Evolutionary conservation across 306 rosid genomes (phyloP).

Genomic region (Carpinus fangiana): DNA sequence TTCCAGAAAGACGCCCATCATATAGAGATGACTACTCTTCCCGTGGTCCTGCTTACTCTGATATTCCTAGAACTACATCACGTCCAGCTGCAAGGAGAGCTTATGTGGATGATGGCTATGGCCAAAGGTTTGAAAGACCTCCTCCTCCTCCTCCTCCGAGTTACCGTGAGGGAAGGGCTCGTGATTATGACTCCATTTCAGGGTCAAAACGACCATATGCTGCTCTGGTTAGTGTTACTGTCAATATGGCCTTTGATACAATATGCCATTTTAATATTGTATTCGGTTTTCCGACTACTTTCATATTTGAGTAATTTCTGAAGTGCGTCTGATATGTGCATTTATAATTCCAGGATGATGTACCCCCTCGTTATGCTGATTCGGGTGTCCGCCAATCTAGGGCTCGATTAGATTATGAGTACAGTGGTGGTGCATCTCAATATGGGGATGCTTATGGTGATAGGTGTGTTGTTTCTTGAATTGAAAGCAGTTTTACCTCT

Average conservation of each 20-base stretch:
- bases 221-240: conserved; percentile 49
- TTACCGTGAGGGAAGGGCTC: conserved; percentile 73
- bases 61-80: conserved; percentile 65
- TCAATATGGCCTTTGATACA: background rate
- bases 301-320: background rate
- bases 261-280: background rate
- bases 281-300: background rate
- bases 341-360: conserved; percentile 63
- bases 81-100: conserved; percentile 74
- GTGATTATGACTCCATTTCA: conserved; percentile 66
- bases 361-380: conserved; percentile 74
- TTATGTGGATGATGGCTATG: conserved; percentile 83
- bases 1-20: conserved; percentile 72
- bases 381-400: conserved; percentile 77
- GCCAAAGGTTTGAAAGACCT: conserved; percentile 76
- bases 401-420: conserved; percentile 84
- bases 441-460: conserved; percentile 82
- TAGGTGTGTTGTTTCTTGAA: conserved; percentile 49
- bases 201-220: conserved; percentile 90
- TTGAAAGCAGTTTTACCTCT: conserved; percentile 4
- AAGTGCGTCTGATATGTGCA: background rate
- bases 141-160: conserved; percentile 72
- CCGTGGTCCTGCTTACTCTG: conserved; percentile 71
- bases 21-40: conserved; percentile 74
- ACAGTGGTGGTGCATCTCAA: conserved; percentile 65